Base-by-base conservation (phyloP, 139 green algal species). In the Nannochloris sp. region DNA sequence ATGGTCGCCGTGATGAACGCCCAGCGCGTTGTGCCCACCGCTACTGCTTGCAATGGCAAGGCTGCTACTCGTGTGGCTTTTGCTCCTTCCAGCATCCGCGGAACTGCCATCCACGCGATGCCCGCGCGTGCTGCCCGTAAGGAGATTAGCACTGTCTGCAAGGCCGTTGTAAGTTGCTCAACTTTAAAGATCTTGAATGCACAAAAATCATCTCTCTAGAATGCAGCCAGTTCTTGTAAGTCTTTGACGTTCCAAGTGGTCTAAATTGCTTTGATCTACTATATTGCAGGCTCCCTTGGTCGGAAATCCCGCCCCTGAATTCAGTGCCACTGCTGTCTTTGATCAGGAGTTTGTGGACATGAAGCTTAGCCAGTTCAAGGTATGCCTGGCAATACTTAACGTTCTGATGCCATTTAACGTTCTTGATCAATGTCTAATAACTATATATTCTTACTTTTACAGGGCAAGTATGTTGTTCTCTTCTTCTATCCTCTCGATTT, bases 401-500 rank as follows among this genome's bases (percentile, higher is more conserved):
- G 42, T 51, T 51, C 42, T 19, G 19, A 25, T 9, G 51, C 9
- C 51, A 9, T 35, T 39, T 35, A 12, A 12, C 9, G 9, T 35
- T 19, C 12, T 35, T 19, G 9, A 33, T 35, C 12, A 19, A 19
- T 59, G 12, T 59, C 29, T 59, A 12, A 33, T 59, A 9, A 36
- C 9, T 59, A 59, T 59, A 59, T 27, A 59, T 59, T 59, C 27
- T 59, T 12, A 9, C 27, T 2, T 48, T 5, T 66, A 64, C 75
- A 84, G 74, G 84, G 90, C 74, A 96, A 98, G 83, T 98, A 98
- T 71, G 90, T 98, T 4, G 80, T 97, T n/a, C 84, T 98, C 2
- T 97, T 98, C 82, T 98, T 98, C 87, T 98, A 98, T 83, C 91
- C 91, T 12, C 76, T 97, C 54, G 91, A 97, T 73, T 97, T 97